Conservation (phyloP, 768 basidiomycete species). For the Trametes cinnabarina region DNA sequence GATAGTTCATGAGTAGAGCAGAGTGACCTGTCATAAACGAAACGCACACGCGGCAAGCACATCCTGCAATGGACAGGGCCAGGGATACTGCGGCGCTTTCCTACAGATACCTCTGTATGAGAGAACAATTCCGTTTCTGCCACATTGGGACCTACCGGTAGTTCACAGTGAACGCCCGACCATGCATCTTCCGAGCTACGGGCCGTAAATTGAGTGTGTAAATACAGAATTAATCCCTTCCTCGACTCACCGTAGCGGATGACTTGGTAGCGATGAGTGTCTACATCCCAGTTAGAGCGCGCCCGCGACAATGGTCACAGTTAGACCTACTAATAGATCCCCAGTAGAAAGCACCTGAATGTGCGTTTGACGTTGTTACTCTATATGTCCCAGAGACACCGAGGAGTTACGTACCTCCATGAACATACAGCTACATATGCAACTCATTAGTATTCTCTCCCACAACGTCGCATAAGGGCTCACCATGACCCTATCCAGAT, state of each 20-base stretch:
- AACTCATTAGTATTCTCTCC: background rate
- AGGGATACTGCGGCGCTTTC: conserved; percentile 83
- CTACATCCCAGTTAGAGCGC: conserved; percentile 26
- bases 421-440: conserved; percentile 56
- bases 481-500: conserved; percentile 57
- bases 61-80: conserved; percentile 76
- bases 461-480: background rate
- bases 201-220: conserved; percentile 20
- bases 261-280: conserved; percentile 61
- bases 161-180: conserved; percentile 63
- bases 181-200: conserved; percentile 66
- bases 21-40: background rate
- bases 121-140: background rate
- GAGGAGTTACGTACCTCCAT: conserved; percentile 46
- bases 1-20: background rate
- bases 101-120: conserved; percentile 37
- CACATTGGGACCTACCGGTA: conserved; percentile 38
- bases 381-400: no score
- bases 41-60: conserved; percentile 66
- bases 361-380: background rate
- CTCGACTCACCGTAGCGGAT: conserved; percentile 47
- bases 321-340: conserved; percentile 53
- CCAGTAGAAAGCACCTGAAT: conserved; percentile 61
- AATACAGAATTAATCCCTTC: background rate
- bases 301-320: background rate